Conservation (phyloP, 225 moss, liverwort and hornwort genomes). For the Pseudisothecium myosuroides region DNA sequence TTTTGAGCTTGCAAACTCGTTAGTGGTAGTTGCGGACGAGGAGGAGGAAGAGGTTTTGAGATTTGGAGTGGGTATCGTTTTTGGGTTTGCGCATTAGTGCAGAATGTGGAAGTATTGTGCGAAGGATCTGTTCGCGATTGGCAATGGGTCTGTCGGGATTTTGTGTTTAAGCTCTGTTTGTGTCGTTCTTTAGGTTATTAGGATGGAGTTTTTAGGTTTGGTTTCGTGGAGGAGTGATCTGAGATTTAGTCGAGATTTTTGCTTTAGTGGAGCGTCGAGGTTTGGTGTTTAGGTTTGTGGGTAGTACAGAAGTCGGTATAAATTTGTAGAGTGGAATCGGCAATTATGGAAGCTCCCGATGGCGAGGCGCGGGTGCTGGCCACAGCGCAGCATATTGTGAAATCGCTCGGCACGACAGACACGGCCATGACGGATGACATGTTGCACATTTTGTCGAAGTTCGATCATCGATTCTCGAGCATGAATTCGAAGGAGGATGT, state of each 20-base stretch:
- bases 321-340: background rate
- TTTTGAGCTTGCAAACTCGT: background rate
- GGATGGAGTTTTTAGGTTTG: background rate
- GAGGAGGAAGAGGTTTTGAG: too few species aligned
- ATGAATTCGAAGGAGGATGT: conserved; percentile 69
- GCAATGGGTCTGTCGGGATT: background rate
- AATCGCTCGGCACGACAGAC: conserved; percentile 74
- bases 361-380: conserved; percentile 93
- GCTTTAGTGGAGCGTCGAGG: background rate
- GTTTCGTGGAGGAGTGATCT: background rate
- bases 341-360: conserved; percentile 67
- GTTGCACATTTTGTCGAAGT: conserved; percentile 86
- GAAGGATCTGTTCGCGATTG: background rate
- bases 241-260: background rate
- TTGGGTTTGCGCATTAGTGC: background rate
- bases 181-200: background rate
- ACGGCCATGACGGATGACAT: conserved; percentile 92
- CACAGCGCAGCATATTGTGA: conserved; percentile 91
- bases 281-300: background rate
- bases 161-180: background rate
- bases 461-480: conserved; percentile 82
- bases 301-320: background rate
- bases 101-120: background rate
- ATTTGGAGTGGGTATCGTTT: background rate
- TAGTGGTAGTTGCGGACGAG: background rate